Conservation (phyloP, 257 asterid genomes). For the Ajuga chamaepitys region DNA sequence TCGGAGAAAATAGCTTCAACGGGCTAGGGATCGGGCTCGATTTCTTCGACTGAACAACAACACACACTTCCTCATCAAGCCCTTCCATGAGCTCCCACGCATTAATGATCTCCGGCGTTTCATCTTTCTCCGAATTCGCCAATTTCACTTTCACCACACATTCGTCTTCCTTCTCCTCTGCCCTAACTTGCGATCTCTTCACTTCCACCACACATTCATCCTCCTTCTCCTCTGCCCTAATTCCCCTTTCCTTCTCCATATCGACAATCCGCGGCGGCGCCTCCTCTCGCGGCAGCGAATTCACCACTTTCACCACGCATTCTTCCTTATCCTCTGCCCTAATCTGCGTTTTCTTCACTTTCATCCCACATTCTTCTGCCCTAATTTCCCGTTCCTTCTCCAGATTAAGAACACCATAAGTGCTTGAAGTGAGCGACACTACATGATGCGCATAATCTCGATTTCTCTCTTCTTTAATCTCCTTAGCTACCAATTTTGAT, state of each 20-base stretch:
- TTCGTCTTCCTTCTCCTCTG: no score
- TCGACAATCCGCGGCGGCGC: no score
- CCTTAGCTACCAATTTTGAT: slow-evolving; percentile 41
- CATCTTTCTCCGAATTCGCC: no score
- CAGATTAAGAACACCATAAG: slow-evolving; percentile 71
- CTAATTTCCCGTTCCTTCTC: slow-evolving; percentile 31
- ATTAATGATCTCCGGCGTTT: slow-evolving; percentile 69
- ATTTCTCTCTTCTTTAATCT: slow-evolving; percentile 36
- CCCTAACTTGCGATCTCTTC: no score
- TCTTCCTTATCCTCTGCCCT: no score
- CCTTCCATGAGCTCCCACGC: slow-evolving; percentile 97
- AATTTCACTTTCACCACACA: no score
- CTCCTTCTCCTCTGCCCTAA: no score
- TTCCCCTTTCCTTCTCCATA: no score
- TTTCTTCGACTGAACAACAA: slow-evolving; percentile 26
- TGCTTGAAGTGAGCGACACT: slow-evolving; percentile 85
- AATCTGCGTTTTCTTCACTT: no score
- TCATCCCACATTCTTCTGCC: not conserved
- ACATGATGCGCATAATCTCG: slow-evolving; percentile 43
- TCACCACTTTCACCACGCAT: slow-evolving; percentile 18
- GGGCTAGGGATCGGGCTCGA: slow-evolving; percentile 67
- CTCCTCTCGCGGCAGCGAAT: slow-evolving; percentile 37
- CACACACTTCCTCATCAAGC: slow-evolving; percentile 58
- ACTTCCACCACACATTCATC: no score
- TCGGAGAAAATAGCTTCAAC: slow-evolving; percentile 65